phyloP scores from a whole-genome alignment of 169 alveolate genomes.

The Cryptosporidium sp. region DNA sequence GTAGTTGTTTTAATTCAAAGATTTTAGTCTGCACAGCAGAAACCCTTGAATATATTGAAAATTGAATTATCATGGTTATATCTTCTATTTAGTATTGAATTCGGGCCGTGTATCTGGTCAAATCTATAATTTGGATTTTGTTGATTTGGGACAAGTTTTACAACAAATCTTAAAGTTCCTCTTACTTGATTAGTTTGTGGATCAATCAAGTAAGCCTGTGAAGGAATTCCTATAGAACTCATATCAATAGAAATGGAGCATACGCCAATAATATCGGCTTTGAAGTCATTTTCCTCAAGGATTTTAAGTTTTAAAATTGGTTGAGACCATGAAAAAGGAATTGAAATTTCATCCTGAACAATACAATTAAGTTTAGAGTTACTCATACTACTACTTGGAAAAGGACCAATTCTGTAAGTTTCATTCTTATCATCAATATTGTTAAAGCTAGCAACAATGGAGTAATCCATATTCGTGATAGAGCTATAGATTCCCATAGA shows the following conservation, averaged over 20 bases:
- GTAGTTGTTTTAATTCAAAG: not conserved
- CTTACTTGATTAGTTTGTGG: slow-evolving; percentile 54
- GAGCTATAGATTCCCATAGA: slow-evolving; percentile 45
- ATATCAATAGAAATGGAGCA: slow-evolving; percentile 46
- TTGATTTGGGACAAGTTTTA: slow-evolving; percentile 61
- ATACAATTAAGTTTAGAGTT: slow-evolving; percentile 23
- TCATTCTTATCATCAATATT: slow-evolving; percentile 63
- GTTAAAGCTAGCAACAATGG: slow-evolving; percentile 64
- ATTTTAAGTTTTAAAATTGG: slow-evolving; percentile 30
- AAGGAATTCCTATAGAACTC: slow-evolving; percentile 43
- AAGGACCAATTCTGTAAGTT: slow-evolving; percentile 71
- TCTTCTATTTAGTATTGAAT: slow-evolving; percentile 57
- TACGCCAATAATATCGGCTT: slow-evolving; percentile 49
- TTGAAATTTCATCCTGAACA: slow-evolving; percentile 37
- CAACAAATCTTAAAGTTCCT: slow-evolving; percentile 47
- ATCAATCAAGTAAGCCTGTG: slow-evolving; percentile 45
- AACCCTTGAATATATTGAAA: slow-evolving; percentile 53
- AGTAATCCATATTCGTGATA: slow-evolving; percentile 43
- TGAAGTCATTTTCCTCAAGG: slow-evolving; percentile 64
- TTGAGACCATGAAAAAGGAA: slow-evolving; percentile 68
- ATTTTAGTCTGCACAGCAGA: slow-evolving; percentile 58
- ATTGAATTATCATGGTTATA: slow-evolving; percentile 30
- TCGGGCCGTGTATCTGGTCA: slow-evolving; percentile 73
- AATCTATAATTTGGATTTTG: slow-evolving; percentile 68
- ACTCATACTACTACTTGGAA: slow-evolving; percentile 27